Evolutionary conservation across 306 rosid genomes (phyloP).

Genomic region (Astragalus glycyphyllos): DNA sequence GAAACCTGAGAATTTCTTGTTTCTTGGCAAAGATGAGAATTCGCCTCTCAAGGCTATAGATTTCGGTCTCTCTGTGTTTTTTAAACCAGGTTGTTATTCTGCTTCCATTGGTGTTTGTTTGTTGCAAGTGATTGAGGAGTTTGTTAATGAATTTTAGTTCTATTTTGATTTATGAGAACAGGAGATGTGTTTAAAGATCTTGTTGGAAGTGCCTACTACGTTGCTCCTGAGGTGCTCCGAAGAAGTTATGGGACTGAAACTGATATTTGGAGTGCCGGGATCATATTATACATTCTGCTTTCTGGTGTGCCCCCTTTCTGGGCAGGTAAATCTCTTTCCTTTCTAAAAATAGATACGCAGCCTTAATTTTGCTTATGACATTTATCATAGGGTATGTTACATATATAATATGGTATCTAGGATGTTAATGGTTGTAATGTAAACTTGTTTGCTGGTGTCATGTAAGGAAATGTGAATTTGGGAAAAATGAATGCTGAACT

Average conservation of each 20-base stretch:
- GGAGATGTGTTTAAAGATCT: slow-evolving; percentile 84
- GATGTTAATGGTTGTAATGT: not conserved
- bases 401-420: not conserved
- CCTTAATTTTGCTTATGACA: not conserved
- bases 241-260: slow-evolving; percentile 82
- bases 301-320: slow-evolving; percentile 97
- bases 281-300: slow-evolving; percentile 88
- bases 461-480: no score
- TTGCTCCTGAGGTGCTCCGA: slow-evolving; percentile 95
- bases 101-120: not conserved
- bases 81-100: slow-evolving; percentile 62
- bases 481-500: no score
- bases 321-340: slow-evolving; percentile 70
- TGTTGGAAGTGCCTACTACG: slow-evolving; percentile 97
- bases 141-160: not conserved
- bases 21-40: slow-evolving; percentile 59
- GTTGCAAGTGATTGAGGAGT: not conserved
- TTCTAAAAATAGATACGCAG: not conserved
- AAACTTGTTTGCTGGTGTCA: not conserved
- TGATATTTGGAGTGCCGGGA: slow-evolving; percentile 97
- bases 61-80: slow-evolving; percentile 91
- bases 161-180: slow-evolving; percentile 45
- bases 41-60: slow-evolving; percentile 93
- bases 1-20: slow-evolving; percentile 92
- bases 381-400: not conserved